A percentile compares a stretch with the other conserved stretches of the same genome.
phyloP scores from a whole-genome alignment of 2,329 filamentous ascomycete genomes.

The Nannizziopsis barbatae region DNA sequence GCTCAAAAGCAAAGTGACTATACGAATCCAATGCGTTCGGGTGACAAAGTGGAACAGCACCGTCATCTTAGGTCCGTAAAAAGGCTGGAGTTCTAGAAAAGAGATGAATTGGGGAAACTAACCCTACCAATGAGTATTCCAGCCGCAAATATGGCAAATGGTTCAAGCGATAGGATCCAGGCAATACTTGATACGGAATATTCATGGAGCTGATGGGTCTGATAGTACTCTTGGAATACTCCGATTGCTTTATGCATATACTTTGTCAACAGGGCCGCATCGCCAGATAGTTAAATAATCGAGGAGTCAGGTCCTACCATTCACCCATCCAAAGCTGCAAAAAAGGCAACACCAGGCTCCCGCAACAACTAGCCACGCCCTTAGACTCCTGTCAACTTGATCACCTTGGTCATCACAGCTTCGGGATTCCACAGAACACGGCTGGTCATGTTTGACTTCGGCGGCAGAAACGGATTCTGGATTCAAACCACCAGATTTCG shows the following conservation, averaged over 20 bases:
- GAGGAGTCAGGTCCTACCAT: conserved; percentile 25
- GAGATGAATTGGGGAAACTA: not conserved
- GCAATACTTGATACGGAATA: conserved; percentile 47
- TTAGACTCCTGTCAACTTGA: not conserved
- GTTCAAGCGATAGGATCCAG: conserved; percentile 48
- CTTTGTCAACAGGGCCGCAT: too few relatives aligned
- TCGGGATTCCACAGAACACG: not conserved
- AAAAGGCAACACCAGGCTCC: conserved; percentile 40
- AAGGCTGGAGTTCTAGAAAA: not conserved
- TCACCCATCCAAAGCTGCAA: conserved; percentile 42
- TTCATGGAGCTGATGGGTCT: conserved; percentile 37
- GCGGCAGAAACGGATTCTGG: not conserved
- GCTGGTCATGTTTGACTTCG: not conserved
- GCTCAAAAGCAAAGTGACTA: not conserved
- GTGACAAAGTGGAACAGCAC: too few relatives aligned
- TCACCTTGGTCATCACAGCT: not conserved
- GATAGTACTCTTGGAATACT: conserved; percentile 50
- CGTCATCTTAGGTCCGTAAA: too few relatives aligned
- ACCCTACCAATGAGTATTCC: conserved; percentile 19
- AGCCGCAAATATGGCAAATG: conserved; percentile 44
- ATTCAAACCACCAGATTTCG: not conserved
- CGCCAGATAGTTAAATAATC: too few relatives aligned
- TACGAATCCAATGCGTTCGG: too few relatives aligned
- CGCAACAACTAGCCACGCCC: conserved; percentile 38
- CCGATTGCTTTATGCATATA: conserved; percentile 26